Conservation (phyloP, 139 green algal species). For the Picochlorum sp. region DNA sequence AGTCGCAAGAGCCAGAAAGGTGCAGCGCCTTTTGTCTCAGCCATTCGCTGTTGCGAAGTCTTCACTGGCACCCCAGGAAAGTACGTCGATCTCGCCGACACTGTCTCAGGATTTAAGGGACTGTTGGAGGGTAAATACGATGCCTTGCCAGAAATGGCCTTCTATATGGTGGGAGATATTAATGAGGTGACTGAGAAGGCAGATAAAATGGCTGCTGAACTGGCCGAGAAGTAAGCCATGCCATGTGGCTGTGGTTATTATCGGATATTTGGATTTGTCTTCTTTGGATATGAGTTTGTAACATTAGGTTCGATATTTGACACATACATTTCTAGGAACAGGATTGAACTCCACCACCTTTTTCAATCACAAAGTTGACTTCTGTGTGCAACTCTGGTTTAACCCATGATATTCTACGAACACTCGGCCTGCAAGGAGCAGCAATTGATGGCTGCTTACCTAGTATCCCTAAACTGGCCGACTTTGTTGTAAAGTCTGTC, state of each 20-base stretch:
- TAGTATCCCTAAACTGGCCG: too few species aligned
- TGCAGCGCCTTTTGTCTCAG: slow-evolving; percentile 98
- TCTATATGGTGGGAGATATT: slow-evolving; percentile 99
- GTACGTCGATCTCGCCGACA: slow-evolving; percentile 94
- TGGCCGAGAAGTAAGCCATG: slow-evolving; percentile 15
- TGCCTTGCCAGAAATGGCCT: slow-evolving; percentile 96
- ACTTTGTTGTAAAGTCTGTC: too few species aligned
- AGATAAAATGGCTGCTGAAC: slow-evolving; percentile 48
- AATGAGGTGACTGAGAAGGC: slow-evolving; percentile 72
- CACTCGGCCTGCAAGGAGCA: too few species aligned
- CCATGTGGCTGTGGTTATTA: not conserved
- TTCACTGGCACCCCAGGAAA: slow-evolving; percentile 96
- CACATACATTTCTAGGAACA: too few species aligned
- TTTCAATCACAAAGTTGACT: too few species aligned
- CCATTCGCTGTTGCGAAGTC: slow-evolving; percentile 98
- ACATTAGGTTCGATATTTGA: too few species aligned
- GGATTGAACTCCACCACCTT: too few species aligned
- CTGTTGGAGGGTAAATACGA: slow-evolving; percentile 94
- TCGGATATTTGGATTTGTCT: not conserved
- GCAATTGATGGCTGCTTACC: too few species aligned
- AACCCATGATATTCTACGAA: too few species aligned
- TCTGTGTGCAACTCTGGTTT: too few species aligned
- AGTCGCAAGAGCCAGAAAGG: slow-evolving; percentile 95
- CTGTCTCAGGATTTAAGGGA: slow-evolving; percentile 86
- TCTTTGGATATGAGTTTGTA: not conserved